These are phyloP conservation scores for Aegilops umbellulata DNA, from an alignment of 176 grass and related monocot species.

Conservation along the genomic window DNA sequence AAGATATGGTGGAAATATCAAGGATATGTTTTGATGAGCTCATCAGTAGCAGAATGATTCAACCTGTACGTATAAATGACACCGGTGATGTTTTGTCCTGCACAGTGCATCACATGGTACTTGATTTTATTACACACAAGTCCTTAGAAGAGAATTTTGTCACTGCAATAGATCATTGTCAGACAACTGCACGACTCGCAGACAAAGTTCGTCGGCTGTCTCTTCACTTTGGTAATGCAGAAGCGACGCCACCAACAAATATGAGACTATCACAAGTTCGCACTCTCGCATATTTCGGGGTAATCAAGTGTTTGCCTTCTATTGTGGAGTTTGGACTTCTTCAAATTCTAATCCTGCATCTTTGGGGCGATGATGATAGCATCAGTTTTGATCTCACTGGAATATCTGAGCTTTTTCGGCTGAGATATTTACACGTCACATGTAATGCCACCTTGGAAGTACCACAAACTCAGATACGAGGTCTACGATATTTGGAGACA, in stretches of 20 bases:
- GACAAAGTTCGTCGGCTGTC: neutral
- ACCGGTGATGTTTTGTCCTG: neutral
- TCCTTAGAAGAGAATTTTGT: neutral
- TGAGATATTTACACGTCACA: slow-evolving; percentile 13
- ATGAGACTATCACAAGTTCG: neutral
- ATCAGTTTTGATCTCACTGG: neutral
- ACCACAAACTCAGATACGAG: neutral
- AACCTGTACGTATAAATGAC: neutral
- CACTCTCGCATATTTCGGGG: neutral
- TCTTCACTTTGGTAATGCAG: neutral
- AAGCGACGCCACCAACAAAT: neutral
- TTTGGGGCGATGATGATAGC: neutral
- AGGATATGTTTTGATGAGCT: neutral
- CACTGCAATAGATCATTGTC: neutral
- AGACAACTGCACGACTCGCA: neutral
- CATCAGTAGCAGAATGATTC: neutral
- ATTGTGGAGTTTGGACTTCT: neutral
- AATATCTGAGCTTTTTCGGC: slow-evolving; percentile 5
- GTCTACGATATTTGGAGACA: neutral
- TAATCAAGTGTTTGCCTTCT: neutral
- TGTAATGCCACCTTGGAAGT: neutral
- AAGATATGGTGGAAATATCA: neutral
- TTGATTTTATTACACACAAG: neutral
- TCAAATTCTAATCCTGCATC: neutral
- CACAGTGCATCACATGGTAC: neutral